Base-by-base conservation (phyloP, 805 yeast genomes). In the Candida tibetensis region DNA sequence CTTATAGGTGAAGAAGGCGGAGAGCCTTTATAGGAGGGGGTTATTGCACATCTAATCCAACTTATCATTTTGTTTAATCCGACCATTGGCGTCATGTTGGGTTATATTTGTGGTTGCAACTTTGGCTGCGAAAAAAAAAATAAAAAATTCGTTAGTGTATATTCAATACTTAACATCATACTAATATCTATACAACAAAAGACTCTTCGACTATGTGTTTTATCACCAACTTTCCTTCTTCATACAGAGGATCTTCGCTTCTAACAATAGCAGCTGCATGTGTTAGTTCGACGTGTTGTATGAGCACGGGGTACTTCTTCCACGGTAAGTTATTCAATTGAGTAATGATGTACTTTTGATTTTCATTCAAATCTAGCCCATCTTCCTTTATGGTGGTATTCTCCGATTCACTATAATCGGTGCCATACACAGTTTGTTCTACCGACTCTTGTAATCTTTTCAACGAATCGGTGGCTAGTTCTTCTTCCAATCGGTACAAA, bases 211-310 rank as follows among this genome's bases (percentile, higher is more conserved):
- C 60, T 72, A 84, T 82, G 57, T 86, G 95, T 28, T 59, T 61
- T 18, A 86, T 73, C 4, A 83, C 86, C 2, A 67, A 54, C 49
- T 78, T 74, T 1, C 96, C 96, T 57, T 87, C 95, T 23, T 60
- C 76, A 45, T 82, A 80, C 7, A 34, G 27, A 8, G 71, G 70
- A 8, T 71, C 69, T 21, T 73, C 75, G 17, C 64, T 62, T 34
- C 95, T 72, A 30, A 81, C 85, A 41, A 87, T 84, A 2, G 87
- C 81, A 1, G 93, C 95, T 1, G 95, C 87, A 53, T 87, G 96
- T 1, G 95, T 76, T 30, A 80, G 75, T 34, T 71, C 71, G 4
- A 91, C 81, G 21, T 74, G 64, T 27, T 81, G 71, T 41, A 87
- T 82, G 42, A 81, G 72, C 18, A 87, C 71, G 0, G 93, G 90